Base-by-base conservation (phyloP, 2,329 filamentous ascomycete species). In the Fusarium neocosmosporiellum region DNA sequence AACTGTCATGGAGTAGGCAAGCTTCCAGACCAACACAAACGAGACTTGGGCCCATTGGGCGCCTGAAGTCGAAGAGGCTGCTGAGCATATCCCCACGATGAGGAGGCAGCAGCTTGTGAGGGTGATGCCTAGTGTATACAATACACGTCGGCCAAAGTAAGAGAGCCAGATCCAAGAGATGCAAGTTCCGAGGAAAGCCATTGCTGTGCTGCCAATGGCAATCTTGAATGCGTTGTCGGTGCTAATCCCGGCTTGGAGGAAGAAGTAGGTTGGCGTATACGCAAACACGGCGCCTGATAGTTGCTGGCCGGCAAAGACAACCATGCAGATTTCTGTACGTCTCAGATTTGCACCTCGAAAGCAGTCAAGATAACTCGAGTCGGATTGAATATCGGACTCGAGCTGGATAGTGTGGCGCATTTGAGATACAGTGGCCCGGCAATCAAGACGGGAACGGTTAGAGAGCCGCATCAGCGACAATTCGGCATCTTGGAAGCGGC, bases 321-420 rank as follows among this genome's bases (percentile, higher is more conserved):
- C 66, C 73, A 83, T 78, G 63, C 81, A 81, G n/a, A 87, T 84
- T 71, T 87, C 83, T 1, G 85, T 86, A 4, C 85, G 81, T 8
- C 84, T 81, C 2, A 83, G 79, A 66, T 88, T 84, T 9, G 81
- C 81, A 8, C 86, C 86, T 10, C 79, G 79, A 80, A 89, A 88
- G 65, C 84, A 86, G 69, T 88, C 85, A 6, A 76, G 59, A 64
- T 87, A 87, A 2, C 75, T 80, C 5, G 80, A 81, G 0, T 84
- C 85, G 0, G 75, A 70, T 5, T 78, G 78, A 43, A 83, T 75
- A 39, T 82, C 78, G 59, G 81, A 80, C 69, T 88, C 86, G 1
- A 86, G 76, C 63, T 84, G 80, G 65, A 84, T 80, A 2, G 84
- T 86, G 53, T 85, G 81, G 7, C 93, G 89, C 89, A 97, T 97